phyloP scores from a whole-genome alignment of 2,329 filamentous ascomycete species.

The Nemania abortiva region DNA sequence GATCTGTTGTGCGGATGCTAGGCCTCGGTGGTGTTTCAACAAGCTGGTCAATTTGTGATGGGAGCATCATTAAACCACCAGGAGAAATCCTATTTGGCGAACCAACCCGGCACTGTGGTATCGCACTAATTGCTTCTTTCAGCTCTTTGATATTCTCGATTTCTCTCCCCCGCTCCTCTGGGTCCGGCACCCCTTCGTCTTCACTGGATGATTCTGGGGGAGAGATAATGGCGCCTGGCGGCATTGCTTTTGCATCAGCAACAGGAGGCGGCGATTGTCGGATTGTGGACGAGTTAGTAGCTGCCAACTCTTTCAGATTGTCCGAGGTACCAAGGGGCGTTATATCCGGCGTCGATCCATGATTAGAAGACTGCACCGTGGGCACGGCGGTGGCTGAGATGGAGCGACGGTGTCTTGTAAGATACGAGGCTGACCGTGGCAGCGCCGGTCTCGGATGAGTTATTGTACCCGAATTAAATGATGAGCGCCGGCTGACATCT shows the following conservation, averaged over 20 bases:
- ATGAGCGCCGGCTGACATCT: conserved; percentile 68
- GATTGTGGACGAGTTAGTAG: conserved; percentile 65
- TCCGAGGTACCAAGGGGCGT: conserved; percentile 65
- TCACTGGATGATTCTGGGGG: conserved; percentile 92
- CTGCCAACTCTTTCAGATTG: conserved; percentile 60
- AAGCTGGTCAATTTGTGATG: conserved; percentile 51
- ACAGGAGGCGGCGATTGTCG: conserved; percentile 87
- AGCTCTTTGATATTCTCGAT: conserved; percentile 73
- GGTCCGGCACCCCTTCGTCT: conserved; percentile 73
- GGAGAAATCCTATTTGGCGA: conserved; percentile 63
- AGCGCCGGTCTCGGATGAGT: conserved; percentile 63
- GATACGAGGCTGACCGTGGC: conserved; percentile 74
- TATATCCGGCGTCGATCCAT: conserved; percentile 55
- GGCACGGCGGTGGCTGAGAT: conserved; percentile 59
- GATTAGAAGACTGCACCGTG: conserved; percentile 37
- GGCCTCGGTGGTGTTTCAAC: conserved; percentile 57
- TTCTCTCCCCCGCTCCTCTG: conserved; percentile 58
- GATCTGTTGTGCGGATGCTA: conserved; percentile 61
- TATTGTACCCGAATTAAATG: conserved; percentile 58
- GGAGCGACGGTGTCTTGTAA: conserved; percentile 72
- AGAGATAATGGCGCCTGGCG: conserved; percentile 86
- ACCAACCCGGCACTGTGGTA: conserved; percentile 73
- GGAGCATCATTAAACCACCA: conserved; percentile 54
- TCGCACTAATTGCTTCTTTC: conserved; percentile 84
- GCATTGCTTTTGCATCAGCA: conserved; percentile 78